phyloP scores from a whole-genome alignment of 176 grass and related monocot genomes.

The Tuctoria greenei region DNA sequence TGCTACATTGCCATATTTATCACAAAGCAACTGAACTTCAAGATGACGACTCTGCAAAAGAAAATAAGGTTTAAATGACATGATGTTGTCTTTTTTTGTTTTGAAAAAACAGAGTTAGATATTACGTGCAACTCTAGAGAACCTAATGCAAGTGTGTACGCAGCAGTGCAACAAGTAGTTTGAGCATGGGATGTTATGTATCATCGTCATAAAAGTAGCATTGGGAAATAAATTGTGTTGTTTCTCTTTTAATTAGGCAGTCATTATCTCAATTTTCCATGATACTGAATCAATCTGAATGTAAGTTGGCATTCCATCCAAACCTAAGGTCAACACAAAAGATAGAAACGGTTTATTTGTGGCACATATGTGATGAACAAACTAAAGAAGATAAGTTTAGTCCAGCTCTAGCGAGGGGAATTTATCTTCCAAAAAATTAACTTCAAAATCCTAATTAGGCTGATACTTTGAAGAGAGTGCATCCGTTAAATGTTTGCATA shows the following conservation, averaged over 20 bases:
- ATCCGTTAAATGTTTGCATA: neutral
- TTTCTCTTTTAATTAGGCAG: neutral
- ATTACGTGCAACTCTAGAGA: neutral
- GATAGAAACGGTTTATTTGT: no score
- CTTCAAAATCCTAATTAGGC: no score
- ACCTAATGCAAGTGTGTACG: neutral
- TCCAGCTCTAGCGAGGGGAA: no score
- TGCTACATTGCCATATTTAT: constrained; percentile 93
- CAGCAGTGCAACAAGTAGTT: neutral
- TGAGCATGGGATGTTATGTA: neutral
- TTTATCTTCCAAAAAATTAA: no score
- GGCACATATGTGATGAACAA: no score
- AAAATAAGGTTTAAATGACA: constrained; percentile 23
- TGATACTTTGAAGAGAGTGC: neutral
- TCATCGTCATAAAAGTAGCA: neutral
- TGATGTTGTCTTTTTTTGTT: neutral
- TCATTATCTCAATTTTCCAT: neutral
- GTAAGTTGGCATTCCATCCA: neutral
- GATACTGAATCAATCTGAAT: neutral
- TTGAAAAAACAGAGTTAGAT: neutral
- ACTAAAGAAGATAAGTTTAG: no score
- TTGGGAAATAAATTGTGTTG: neutral
- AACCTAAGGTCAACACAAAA: neutral
- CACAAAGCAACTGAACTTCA: constrained; percentile 95
- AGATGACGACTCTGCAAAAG: constrained; percentile 90